Conservation (phyloP, 1,284 basidiomycete genomes). For the Pholiota adiposa region DNA sequence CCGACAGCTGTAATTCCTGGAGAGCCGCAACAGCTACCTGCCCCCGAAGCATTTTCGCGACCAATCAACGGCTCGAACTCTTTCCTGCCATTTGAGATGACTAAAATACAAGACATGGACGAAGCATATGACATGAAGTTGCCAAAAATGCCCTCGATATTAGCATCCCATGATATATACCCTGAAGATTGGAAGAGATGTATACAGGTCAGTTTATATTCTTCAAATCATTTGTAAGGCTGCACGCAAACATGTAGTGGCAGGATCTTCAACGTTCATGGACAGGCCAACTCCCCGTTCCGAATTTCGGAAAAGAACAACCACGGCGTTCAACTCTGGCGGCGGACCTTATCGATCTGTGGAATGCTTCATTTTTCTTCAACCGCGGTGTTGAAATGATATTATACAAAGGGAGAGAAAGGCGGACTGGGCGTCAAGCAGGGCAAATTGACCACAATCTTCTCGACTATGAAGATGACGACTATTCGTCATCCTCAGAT, state of each 20-base stretch:
- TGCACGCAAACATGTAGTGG: conserved; percentile 1
- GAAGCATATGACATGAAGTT: conserved; percentile 59
- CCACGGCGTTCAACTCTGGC: conserved; percentile 60
- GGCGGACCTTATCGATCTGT: conserved; percentile 74
- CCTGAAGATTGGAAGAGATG: conserved; percentile 78
- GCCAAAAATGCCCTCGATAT: conserved; percentile 71
- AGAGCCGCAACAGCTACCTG: conserved; percentile 51
- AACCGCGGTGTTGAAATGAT: conserved; percentile 73
- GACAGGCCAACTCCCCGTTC: conserved; percentile 71
- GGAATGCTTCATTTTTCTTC: conserved; percentile 77
- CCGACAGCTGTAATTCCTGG: conserved; percentile 30
- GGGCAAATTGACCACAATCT: conserved; percentile 60
- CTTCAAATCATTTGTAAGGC: conserved; percentile 8
- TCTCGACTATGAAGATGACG: conserved; percentile 48
- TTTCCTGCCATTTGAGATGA: conserved; percentile 69
- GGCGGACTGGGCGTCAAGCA: conserved; percentile 62
- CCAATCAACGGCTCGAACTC: conserved; percentile 67
- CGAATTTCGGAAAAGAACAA: conserved; percentile 47
- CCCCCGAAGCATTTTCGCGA: conserved; percentile 73
- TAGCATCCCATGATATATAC: conserved; percentile 77
- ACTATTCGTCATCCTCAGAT: conserved; percentile 41
- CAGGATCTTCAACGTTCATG: conserved; percentile 75
- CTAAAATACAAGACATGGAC: conserved; percentile 77
- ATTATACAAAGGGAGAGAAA: conserved; percentile 75
- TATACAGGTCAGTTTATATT: conserved; percentile 57